A percentile compares a stretch with the other conserved stretches of the same genome.
These are phyloP conservation scores for Spergularia azorica DNA, from an alignment of 179 eudicot genomes.

Conservation along the genomic window DNA sequence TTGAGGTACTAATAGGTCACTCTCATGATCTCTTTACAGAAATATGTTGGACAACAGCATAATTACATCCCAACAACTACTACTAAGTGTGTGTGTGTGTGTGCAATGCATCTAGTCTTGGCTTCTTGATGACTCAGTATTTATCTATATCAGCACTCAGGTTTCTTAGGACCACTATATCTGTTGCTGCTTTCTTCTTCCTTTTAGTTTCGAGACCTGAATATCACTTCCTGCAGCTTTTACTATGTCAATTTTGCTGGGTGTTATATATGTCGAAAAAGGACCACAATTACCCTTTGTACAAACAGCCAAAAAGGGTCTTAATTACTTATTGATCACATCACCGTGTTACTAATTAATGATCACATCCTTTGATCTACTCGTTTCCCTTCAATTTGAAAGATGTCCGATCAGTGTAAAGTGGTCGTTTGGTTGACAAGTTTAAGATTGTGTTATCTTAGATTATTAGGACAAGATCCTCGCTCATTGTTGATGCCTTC, in stretches of 20 bases:
- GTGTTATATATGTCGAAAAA: neutral
- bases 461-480: no score
- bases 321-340: no score
- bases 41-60: constrained; percentile 27
- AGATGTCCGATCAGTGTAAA: no score
- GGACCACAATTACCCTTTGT: no score
- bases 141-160: constrained; percentile 10
- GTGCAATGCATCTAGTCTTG: constrained; percentile 15
- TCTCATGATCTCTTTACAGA: constrained; percentile 15
- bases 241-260: neutral
- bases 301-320: no score
- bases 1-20: neutral
- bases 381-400: no score
- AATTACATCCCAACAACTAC: constrained; percentile 7
- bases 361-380: no score
- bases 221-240: neutral
- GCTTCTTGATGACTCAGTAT: constrained; percentile 4
- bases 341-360: no score
- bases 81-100: neutral
- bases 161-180: constrained; percentile 11
- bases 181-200: neutral
- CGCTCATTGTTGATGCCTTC: no score
- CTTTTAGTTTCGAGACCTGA: neutral
- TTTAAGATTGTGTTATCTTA: no score
- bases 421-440: no score